Conservation (phyloP, 2,329 filamentous ascomycete genomes). For the Penicillium verrucosum region DNA sequence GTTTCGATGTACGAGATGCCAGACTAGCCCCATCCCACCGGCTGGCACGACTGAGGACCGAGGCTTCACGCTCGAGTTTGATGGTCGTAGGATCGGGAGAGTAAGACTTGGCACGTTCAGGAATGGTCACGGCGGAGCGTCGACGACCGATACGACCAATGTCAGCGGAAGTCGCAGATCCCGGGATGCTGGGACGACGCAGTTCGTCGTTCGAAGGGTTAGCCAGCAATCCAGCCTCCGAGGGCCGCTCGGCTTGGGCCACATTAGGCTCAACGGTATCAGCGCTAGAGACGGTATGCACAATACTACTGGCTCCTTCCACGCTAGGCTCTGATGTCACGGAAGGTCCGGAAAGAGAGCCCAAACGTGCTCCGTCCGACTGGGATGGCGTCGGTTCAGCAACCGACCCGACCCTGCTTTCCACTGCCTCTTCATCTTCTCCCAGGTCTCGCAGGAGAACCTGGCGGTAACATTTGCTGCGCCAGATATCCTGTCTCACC, state of each 20-base stretch:
- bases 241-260: slow-evolving; percentile 18
- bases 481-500: slow-evolving; percentile 93
- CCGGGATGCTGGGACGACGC: slow-evolving; percentile 33
- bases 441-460: slow-evolving; percentile 82
- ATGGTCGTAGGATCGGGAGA: slow-evolving; percentile 25
- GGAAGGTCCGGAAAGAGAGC: slow-evolving; percentile 20
- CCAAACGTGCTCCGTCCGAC: slow-evolving; percentile 10
- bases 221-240: slow-evolving; percentile 18
- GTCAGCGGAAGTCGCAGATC: slow-evolving; percentile 35
- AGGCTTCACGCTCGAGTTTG: slow-evolving; percentile 37
- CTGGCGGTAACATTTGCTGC: slow-evolving; percentile 82
- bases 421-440: slow-evolving; percentile 56
- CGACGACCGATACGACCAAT: slow-evolving; percentile 26
- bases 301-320: slow-evolving; percentile 23
- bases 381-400: slow-evolving; percentile 20
- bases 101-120: slow-evolving; percentile 29
- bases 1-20: slow-evolving; percentile 33
- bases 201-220: slow-evolving; percentile 23
- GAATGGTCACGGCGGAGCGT: slow-evolving; percentile 25
- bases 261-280: slow-evolving; percentile 18
- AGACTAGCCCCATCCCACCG: slow-evolving; percentile 36
- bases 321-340: slow-evolving; percentile 21
- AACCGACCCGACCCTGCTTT: slow-evolving; percentile 27
- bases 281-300: slow-evolving; percentile 22
- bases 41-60: slow-evolving; percentile 38